A percentile compares a stretch with the other conserved stretches of the same genome.
phyloP scores from a whole-genome alignment of 345 rosid species.

The Salix koriyanagi region DNA sequence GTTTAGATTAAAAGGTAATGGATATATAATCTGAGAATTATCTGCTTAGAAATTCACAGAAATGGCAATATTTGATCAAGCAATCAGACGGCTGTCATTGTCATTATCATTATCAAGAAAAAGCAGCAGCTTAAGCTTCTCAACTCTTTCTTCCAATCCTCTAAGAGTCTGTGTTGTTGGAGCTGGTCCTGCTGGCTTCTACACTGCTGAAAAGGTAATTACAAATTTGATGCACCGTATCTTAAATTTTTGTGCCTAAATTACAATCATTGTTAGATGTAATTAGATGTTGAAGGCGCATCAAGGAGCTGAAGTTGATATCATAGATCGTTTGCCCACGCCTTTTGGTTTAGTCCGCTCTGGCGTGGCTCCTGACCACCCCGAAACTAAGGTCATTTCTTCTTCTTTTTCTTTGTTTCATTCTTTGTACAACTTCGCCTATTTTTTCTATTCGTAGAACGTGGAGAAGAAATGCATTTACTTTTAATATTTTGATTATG shows the following conservation, averaged over 20 bases:
- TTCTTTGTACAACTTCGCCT: neutral
- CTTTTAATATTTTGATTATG: neutral
- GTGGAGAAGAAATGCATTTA: neutral
- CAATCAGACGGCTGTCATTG: slow-evolving; percentile 29
- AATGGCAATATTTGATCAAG: slow-evolving; percentile 12
- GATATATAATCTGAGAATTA: too few relatives aligned
- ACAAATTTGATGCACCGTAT: neutral
- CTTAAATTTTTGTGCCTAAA: neutral
- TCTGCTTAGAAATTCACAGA: neutral
- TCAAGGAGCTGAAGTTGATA: slow-evolving; percentile 55
- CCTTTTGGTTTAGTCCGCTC: slow-evolving; percentile 95
- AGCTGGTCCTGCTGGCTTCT: slow-evolving; percentile 89
- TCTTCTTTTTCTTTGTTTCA: neutral
- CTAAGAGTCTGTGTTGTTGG: slow-evolving; percentile 81
- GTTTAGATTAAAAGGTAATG: too few relatives aligned
- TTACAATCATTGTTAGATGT: neutral
- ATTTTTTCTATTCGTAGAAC: too few relatives aligned
- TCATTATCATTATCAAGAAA: neutral
- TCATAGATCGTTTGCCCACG: slow-evolving; percentile 83
- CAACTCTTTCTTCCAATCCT: slow-evolving; percentile 45
- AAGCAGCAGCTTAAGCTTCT: slow-evolving; percentile 42
- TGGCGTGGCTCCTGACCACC: slow-evolving; percentile 96
- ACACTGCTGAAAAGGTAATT: slow-evolving; percentile 77
- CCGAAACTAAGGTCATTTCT: slow-evolving; percentile 66
- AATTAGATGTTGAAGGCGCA: slow-evolving; percentile 67